A percentile compares a stretch with the other conserved stretches of the same genome.
Conservation (phyloP, 352 stramenopile species). For the Blastocystis hominis region DNA sequence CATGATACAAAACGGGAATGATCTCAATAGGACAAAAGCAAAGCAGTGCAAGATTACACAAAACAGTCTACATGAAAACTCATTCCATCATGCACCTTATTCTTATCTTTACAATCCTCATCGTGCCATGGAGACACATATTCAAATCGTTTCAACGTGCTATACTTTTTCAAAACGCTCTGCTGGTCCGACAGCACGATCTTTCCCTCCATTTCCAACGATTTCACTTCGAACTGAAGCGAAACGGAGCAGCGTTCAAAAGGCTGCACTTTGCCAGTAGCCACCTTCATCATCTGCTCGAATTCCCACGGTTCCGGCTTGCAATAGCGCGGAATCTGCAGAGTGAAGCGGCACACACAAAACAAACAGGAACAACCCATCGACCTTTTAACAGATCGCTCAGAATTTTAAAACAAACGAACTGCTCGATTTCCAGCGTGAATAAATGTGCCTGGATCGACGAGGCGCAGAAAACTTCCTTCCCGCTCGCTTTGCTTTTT, state of each 20-base stretch:
- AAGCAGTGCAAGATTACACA: conserved; percentile 32
- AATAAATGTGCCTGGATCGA: background rate
- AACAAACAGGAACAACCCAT: background rate
- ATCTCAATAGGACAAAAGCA: conserved; percentile 45
- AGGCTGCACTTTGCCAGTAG: background rate
- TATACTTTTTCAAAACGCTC: background rate
- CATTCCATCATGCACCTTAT: background rate
- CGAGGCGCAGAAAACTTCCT: background rate
- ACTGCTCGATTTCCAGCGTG: conserved; percentile 30
- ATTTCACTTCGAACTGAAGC: background rate
- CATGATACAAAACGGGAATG: conserved; percentile 23
- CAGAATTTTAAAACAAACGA: conserved; percentile 29
- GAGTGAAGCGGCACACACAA: background rate
- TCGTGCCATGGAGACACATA: conserved; percentile 37
- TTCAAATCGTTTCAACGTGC: background rate
- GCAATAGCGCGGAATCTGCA: conserved; percentile 25
- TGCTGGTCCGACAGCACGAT: background rate
- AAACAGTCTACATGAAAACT: background rate
- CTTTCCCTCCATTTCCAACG: background rate
- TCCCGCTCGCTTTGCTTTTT: background rate
- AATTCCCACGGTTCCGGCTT: background rate
- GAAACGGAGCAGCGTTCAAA: background rate
- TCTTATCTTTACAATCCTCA: background rate
- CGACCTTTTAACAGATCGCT: background rate
- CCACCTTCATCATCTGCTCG: conserved; percentile 45